These are phyloP conservation scores for Debaryomyces fabryi DNA, from an alignment of 1,139 yeast species.

Conservation along the genomic window DNA sequence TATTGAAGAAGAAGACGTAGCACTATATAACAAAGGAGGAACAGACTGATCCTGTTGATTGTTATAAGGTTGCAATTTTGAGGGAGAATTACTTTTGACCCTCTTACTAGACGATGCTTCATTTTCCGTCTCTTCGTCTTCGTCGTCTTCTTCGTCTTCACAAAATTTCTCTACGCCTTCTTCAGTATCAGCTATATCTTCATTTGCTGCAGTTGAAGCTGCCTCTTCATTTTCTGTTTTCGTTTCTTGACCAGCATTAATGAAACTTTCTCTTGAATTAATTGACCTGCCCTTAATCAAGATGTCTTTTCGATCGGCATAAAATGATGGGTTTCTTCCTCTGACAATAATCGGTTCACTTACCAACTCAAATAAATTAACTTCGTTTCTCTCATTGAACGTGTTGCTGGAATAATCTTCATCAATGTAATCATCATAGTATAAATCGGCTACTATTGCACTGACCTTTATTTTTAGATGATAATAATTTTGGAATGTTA, in stretches of 20 bases:
- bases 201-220: conserved; percentile 8
- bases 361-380: conserved; percentile 34
- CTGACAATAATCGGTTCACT: conserved; percentile 63
- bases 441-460: conserved; percentile 48
- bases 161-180: conserved; percentile 13
- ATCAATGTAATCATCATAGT: conserved; percentile 45
- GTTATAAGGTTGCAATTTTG: conserved; percentile 13
- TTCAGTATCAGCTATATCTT: conserved; percentile 11
- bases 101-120: conserved; percentile 12
- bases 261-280: conserved; percentile 25
- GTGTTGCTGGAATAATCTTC: conserved; percentile 27
- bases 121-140: conserved; percentile 11
- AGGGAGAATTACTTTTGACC: conserved; percentile 8
- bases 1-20: conserved; percentile 15
- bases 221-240: conserved; percentile 12
- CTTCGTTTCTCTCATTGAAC: conserved; percentile 34
- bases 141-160: conserved; percentile 7
- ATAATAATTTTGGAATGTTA: conserved; percentile 58
- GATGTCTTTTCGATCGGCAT: conserved; percentile 57
- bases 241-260: conserved; percentile 16
- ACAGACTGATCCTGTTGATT: conserved; percentile 9
- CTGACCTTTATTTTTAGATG: conserved; percentile 49
- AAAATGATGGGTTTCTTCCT: conserved; percentile 68
- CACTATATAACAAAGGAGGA: conserved; percentile 16
- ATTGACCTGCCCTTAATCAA: conserved; percentile 35